Evolutionary conservation across 1,284 basidiomycete genomes (phyloP).

Genomic region (Flammula alnicola): DNA sequence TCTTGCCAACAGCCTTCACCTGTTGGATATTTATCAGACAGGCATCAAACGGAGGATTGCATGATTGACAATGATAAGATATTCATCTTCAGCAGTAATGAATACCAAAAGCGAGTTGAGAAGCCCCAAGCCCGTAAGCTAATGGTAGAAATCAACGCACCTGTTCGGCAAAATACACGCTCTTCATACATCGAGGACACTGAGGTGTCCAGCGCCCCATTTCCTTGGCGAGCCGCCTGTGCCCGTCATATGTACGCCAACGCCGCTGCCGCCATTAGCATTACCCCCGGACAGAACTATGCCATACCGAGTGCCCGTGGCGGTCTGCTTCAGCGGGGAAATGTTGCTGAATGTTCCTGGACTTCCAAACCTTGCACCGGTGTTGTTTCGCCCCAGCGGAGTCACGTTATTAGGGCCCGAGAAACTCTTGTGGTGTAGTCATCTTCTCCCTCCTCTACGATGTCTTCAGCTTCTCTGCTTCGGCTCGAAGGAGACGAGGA

Average conservation of each 20-base stretch:
- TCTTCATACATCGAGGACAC: constrained; percentile 42
- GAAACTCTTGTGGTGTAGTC: too few relatives aligned
- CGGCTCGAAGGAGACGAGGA: constrained; percentile 10
- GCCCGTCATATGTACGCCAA: constrained; percentile 31
- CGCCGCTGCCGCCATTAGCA: constrained; percentile 15
- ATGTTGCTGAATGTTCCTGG: too few relatives aligned
- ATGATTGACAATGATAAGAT: too few relatives aligned
- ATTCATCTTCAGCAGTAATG: too few relatives aligned
- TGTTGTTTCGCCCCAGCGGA: too few relatives aligned
- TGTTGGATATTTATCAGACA: constrained; percentile 25
- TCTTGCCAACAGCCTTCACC: constrained; percentile 77
- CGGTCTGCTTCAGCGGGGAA: too few relatives aligned
- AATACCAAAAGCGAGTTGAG: too few relatives aligned
- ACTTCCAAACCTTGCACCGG: too few relatives aligned
- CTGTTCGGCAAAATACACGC: constrained; percentile 49
- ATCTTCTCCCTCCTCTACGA: neutral
- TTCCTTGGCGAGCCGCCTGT: constrained; percentile 36
- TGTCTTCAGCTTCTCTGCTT: constrained; percentile 19
- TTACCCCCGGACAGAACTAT: constrained; percentile 25
- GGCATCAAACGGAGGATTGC: neutral
- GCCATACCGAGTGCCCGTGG: constrained; percentile 33
- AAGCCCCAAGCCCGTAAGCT: neutral
- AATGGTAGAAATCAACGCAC: constrained; percentile 22
- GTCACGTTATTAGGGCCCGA: too few relatives aligned
- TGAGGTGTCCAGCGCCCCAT: constrained; percentile 38